Evolutionary conservation across 768 basidiomycete species (phyloP), one percentile per base, ranked within the genome.

Genomic region (Termitomyces heimii): DNA sequence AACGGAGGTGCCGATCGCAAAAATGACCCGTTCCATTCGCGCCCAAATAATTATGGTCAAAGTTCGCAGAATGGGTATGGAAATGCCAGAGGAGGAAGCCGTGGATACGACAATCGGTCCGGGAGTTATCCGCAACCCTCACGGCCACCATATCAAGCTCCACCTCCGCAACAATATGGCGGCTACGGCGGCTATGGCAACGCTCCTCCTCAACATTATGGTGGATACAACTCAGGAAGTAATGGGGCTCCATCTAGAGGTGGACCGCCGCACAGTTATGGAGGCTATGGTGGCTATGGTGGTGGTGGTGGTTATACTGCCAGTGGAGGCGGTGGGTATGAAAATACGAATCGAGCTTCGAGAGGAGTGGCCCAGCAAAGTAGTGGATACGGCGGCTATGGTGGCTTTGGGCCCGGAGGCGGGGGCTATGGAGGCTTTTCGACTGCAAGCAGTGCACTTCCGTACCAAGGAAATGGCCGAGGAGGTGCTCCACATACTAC

Each of bases 21-120:
- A 32, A 77, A 77, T 55, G 79, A 79, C 58, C 73, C 75, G n/a
- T 81, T 78, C 70, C 77, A 78, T 53, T 68, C 75, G 1, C 74
- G 79, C 13, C 61, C 72, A 35, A 77, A 71, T 54, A 74, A 67
- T 53, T 75, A 74, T 56, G 67, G 71, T 7, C 62, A 64, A 14
- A 64, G 65, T 50, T 57, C 67, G 3, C 61, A 62, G 40, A 55
- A 56, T 42, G 51, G 53, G 35, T 69, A 74, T 55, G 68, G 68
- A 8, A 69, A 64, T 58, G 69, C 71, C 24, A 63, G 70, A 45
- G 58, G 61, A 45, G 52, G 56, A 44, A 65, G 61, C 47, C 62
- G 65, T 35, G 63, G 73, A 56, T 69, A 68, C 51, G 68, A 71
- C 22, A 67, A 70, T 50, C 68, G 71, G 16, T 67, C 71, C 10